A percentile compares a stretch with the other conserved stretches of the same genome.
These are phyloP conservation scores for Calocera cornea DNA, from an alignment of 768 basidiomycete species.

Conservation along the genomic window DNA sequence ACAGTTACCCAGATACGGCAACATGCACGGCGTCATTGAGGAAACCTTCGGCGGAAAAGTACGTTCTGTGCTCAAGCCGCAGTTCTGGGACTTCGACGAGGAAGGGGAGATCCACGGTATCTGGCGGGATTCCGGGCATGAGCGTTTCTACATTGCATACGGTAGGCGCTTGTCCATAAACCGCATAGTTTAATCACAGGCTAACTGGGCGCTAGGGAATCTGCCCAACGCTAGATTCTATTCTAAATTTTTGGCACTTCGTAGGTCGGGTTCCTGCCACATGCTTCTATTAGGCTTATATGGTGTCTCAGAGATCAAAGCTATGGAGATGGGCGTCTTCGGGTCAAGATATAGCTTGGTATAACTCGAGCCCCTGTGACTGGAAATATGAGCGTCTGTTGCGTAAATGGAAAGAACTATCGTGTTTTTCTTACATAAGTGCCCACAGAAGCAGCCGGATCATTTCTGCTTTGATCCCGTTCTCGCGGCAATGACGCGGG, in stretches of 20 bases:
- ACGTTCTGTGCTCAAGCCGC: constrained; percentile 27
- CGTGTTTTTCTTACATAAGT: no score
- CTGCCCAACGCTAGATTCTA: background rate
- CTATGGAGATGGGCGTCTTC: constrained; percentile 39
- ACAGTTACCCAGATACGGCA: constrained; percentile 30
- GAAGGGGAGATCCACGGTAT: constrained; percentile 48
- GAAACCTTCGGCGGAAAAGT: constrained; percentile 37
- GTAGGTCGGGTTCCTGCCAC: background rate
- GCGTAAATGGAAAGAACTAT: no score
- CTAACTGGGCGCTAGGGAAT: background rate
- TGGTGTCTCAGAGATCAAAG: constrained; percentile 48
- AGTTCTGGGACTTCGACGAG: constrained; percentile 49
- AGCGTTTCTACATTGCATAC: constrained; percentile 38
- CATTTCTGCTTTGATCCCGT: no score
- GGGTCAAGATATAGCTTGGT: background rate
- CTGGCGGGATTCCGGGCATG: constrained; percentile 39
- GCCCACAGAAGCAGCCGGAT: no score
- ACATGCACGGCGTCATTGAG: constrained; percentile 30
- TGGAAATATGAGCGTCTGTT: background rate
- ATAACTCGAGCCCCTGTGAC: background rate
- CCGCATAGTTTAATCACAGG: background rate
- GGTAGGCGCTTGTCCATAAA: background rate
- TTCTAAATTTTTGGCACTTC: background rate
- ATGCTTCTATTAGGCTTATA: background rate
- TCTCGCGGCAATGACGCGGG: no score